Percentiles rank a stretch among this genome's conserved stretches.
These are phyloP conservation scores for Colletotrichum eremochloae DNA, from an alignment of 2,329 filamentous ascomycete species.

Conservation along the genomic window DNA sequence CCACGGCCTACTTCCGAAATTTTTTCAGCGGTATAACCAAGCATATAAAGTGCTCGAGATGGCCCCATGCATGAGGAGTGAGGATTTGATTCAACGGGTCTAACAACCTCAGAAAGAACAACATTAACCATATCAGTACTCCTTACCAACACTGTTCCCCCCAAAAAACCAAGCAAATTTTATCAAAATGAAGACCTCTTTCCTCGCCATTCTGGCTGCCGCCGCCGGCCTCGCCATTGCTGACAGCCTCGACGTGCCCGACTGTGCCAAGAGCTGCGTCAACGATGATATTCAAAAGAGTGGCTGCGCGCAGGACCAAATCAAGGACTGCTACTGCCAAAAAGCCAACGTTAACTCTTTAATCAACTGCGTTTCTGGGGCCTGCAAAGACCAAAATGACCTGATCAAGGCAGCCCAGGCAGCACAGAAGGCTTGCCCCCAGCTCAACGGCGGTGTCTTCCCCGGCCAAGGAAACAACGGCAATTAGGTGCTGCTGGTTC, in stretches of 20 bases:
- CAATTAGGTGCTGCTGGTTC: not conserved
- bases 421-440: slow-evolving; percentile 28
- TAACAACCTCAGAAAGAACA: not conserved
- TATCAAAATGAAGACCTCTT: slow-evolving; percentile 32
- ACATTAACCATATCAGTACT: too few species aligned
- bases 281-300: slow-evolving; percentile 37
- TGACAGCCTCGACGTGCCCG: slow-evolving; percentile 30
- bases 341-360: slow-evolving; percentile 36
- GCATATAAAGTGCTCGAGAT: not conserved
- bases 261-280: slow-evolving; percentile 38
- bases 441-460: slow-evolving; percentile 10
- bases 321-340: slow-evolving; percentile 39
- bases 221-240: slow-evolving; percentile 25
- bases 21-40: not conserved
- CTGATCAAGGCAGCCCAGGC: slow-evolving; percentile 35
- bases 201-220: slow-evolving; percentile 26
- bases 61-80: not conserved
- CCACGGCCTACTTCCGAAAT: not conserved
- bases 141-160: too few species aligned
- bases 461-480: slow-evolving; percentile 15
- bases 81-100: too few species aligned
- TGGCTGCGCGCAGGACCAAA: slow-evolving; percentile 32
- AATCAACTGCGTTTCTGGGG: slow-evolving; percentile 28
- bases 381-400: slow-evolving; percentile 37
- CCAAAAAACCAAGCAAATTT: too few species aligned